Base-by-base conservation (phyloP, 2,329 filamentous ascomycete genomes). In the Penicillium sp. region DNA sequence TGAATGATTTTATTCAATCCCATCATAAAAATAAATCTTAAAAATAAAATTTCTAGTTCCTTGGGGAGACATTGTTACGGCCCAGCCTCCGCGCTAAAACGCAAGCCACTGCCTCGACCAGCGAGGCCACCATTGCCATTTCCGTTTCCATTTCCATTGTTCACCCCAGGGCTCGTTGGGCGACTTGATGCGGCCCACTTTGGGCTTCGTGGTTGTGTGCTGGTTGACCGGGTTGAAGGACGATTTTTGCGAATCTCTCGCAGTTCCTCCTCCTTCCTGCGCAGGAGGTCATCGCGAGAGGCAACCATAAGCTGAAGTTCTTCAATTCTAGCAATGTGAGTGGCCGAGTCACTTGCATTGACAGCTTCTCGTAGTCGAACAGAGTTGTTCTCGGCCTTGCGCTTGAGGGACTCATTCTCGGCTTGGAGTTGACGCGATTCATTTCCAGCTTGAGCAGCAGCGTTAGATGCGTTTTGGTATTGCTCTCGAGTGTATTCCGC, bases 401-500 rank as follows among this genome's bases (percentile, higher is more conserved):
- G 69, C 46, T 70, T 73, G 44, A 80, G 61, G 2, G 61, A 54
- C 42, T 73, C 70, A 37, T 76, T 72, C 49, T 79, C 68, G 16
- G 70, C 66, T 58, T 73, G 68, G 22, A 79, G 65, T 26, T 73
- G 71, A 10, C 70, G 71, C 33, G 66, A 60, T 59, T 80, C 74
- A 44, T 67, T 73, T 7, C 68, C 72, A 8, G 75, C 70, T 46
- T 79, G 76, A 21, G 75, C 76, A 1, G 77, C 78, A 9, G 71
- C 70, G 6, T 67, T 77, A 7, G 78, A 80, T 11, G 77, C 78
- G 29, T 72, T 76, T 58, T 80, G 78, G 52, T 80, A 81, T 62
- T 79, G 77, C 56, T 74, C 69, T 39, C 78, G 74, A 6, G 74
- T 78, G 57, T 79, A 80, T 47, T 79, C 78, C 8, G 76, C 71